Percentiles rank a stretch among this genome's conserved stretches.
phyloP scores from a whole-genome alignment of 2,329 filamentous ascomycete species.

The Fusarium palustre region DNA sequence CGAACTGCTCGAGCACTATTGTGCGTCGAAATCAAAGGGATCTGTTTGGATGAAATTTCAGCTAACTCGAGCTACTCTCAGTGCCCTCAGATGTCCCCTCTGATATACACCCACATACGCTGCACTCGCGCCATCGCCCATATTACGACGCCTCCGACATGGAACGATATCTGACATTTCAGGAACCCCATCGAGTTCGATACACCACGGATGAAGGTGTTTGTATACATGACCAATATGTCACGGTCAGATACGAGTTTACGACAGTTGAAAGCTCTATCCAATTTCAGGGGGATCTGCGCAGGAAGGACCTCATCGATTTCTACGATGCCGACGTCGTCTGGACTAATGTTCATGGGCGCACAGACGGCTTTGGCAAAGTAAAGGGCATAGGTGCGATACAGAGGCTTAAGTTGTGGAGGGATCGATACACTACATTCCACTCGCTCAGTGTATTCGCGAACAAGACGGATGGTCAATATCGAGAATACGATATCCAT shows the following conservation, averaged over 20 bases:
- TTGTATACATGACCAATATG: constrained; percentile 61
- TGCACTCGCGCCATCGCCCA: constrained; percentile 63
- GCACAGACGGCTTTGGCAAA: constrained; percentile 63
- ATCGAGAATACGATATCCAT: constrained; percentile 62
- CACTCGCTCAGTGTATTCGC: constrained; percentile 63
- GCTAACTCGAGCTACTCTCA: constrained; percentile 40
- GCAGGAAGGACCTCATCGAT: constrained; percentile 60
- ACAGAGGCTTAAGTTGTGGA: constrained; percentile 65
- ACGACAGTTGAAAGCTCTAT: constrained; percentile 61
- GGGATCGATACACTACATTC: constrained; percentile 60
- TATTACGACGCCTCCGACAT: constrained; percentile 63
- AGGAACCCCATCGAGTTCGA: constrained; percentile 60
- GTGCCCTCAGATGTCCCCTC: constrained; percentile 60
- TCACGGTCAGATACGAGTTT: constrained; percentile 64
- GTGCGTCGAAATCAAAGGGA: constrained; percentile 50
- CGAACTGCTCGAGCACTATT: constrained; percentile 64
- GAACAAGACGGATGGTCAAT: constrained; percentile 59
- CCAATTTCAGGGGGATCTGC: constrained; percentile 63
- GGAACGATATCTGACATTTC: constrained; percentile 62
- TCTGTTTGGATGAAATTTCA: constrained; percentile 8
- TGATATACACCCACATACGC: constrained; percentile 61
- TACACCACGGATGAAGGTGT: constrained; percentile 61
- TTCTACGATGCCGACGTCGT: constrained; percentile 66
- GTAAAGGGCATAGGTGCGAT: constrained; percentile 64
- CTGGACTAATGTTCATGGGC: constrained; percentile 63